Base-by-base conservation (phyloP, 2,329 filamentous ascomycete species). In the Penicillium polonicum region DNA sequence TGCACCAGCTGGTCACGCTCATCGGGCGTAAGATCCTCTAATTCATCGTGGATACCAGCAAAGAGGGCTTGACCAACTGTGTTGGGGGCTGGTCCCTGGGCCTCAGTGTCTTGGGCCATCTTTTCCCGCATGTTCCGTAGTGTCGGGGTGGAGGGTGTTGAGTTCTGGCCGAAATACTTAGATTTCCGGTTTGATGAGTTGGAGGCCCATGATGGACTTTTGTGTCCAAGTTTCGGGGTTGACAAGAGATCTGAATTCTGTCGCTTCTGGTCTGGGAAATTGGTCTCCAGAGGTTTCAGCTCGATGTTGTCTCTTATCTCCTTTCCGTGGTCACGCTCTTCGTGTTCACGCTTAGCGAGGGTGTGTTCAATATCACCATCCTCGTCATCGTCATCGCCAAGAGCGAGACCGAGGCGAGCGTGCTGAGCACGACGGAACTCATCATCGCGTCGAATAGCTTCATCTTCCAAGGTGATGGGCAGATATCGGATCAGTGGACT, bases 381-480 rank as follows among this genome's bases (percentile, higher is more conserved):
- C 19, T 25, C 49, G 15, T 52, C 79, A 7, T 82, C 80, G 4
- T 82, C 81, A 3, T 83, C 81, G 0, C 83, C 78, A 0, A 82
- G 80, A 36, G 73, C 72, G 12, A 90, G 73, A 0, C 88, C 87
- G 56, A 92, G 83, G 9, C 88, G 87, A 23, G 80, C 81, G 57
- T 88, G 86, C 71, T 95, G 91, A 4, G 88, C 88, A 46, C 88
- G 82, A 65, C 91, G 88, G 70, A 97, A 99, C 39, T 89, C 90
- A 68, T 93, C 86, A 65, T 99, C 94, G 7, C 93, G 88, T n/a
- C 90, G 79, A 0, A 94, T 90, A 3, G 94, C 94, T 70, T 97
- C 93, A 62, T 97, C 94, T 72, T 99, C 94, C 55, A 97, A 86
- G 0, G 93, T 97, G 62, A 97, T 95, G 0, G 94, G 94, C 4